A percentile compares a stretch with the other conserved stretches of the same genome.
These are phyloP conservation scores for Carex sylvatica DNA, from an alignment of 202 grass and related monocot genomes.

Conservation along the genomic window DNA sequence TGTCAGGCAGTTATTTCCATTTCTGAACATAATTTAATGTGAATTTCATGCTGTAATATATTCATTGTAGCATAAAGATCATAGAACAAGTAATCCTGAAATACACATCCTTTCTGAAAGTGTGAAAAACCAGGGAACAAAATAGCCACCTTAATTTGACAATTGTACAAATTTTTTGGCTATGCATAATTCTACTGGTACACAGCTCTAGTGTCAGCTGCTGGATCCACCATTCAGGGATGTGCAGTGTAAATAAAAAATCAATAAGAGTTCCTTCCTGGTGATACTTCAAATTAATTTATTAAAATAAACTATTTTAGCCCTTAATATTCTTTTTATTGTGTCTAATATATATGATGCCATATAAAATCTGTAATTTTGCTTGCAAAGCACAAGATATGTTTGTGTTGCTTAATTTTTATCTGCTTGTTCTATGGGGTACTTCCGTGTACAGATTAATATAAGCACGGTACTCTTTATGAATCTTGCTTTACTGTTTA, in stretches of 20 bases:
- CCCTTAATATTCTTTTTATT: background rate
- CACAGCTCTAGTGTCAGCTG: background rate
- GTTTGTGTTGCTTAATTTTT: background rate
- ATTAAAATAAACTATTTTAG: background rate
- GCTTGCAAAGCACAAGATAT: background rate
- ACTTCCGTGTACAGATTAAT: background rate
- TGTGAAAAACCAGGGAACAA: background rate
- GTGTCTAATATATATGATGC: background rate
- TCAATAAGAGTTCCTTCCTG: background rate
- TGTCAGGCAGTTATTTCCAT: background rate
- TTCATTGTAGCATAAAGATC: background rate
- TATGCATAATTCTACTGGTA: background rate
- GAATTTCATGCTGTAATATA: background rate
- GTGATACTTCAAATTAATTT: slow-evolving; percentile 3
- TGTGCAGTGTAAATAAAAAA: background rate
- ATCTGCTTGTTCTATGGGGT: background rate
- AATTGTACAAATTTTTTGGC: background rate
- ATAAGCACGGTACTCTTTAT: background rate
- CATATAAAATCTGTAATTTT: background rate
- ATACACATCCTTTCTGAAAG: background rate
- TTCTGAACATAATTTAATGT: background rate
- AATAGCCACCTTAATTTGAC: background rate
- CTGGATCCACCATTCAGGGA: background rate
- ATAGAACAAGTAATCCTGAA: background rate
- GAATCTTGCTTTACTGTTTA: slow-evolving; percentile 9